phyloP scores from a whole-genome alignment of 768 basidiomycete species.

The Podaxis sp. region DNA sequence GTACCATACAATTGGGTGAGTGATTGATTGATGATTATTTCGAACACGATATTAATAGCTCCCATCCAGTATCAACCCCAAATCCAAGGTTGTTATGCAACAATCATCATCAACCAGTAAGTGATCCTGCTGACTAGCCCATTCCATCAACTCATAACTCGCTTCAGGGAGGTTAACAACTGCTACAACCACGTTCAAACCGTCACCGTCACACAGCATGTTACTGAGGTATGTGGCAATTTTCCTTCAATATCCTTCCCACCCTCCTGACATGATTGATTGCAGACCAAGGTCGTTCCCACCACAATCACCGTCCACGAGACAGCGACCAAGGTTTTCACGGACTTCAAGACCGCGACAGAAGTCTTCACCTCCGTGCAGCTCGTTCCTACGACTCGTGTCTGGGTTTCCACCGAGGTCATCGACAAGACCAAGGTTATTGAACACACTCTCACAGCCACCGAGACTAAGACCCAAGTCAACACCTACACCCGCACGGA shows the following conservation, averaged over 20 bases:
- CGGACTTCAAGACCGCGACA: conserved; percentile 42
- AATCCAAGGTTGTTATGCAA: conserved; percentile 59
- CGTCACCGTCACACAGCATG: conserved; percentile 29
- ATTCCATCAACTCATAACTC: conserved; percentile 11
- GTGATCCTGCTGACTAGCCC: conserved; percentile 14
- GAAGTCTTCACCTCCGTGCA: conserved; percentile 49
- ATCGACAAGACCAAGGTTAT: conserved; percentile 56
- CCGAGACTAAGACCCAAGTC: conserved; percentile 57
- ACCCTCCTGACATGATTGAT: not conserved
- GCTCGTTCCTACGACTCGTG: conserved; percentile 60
- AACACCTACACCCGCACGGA: conserved; percentile 53
- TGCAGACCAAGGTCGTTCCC: conserved; percentile 34
- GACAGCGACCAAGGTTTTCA: conserved; percentile 41
- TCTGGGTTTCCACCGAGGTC: conserved; percentile 67
- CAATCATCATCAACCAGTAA: conserved; percentile 56
- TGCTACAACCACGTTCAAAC: conserved; percentile 21
- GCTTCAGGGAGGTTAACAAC: conserved; percentile 18
- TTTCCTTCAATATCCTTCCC: not conserved
- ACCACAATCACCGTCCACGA: conserved; percentile 43
- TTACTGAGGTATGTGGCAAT: conserved; percentile 35
- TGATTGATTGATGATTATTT: conserved; percentile 9
- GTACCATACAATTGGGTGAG: conserved; percentile 57
- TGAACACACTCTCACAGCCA: conserved; percentile 63
- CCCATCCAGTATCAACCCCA: conserved; percentile 34
- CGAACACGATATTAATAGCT: conserved; percentile 8